Percentiles rank a stretch among this genome's conserved stretches.
Conservation (phyloP, 2,329 filamentous ascomycete genomes). For the Fusarium nygamai region DNA sequence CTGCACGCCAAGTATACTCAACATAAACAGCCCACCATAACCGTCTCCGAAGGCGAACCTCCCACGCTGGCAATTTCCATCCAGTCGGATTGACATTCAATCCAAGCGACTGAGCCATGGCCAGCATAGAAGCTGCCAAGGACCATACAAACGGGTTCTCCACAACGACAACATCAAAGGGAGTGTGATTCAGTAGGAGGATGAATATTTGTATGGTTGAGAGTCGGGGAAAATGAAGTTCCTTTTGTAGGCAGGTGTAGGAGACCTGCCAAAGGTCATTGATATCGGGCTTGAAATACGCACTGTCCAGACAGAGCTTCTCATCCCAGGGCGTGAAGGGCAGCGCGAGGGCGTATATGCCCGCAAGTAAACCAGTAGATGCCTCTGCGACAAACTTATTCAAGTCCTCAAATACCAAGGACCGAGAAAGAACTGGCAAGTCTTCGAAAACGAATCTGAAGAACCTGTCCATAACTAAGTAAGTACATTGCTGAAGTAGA, state of each 20-base stretch:
- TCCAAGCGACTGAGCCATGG: not conserved
- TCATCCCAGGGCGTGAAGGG: constrained; percentile 7
- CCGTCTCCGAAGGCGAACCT: not conserved
- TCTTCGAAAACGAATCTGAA: constrained; percentile 1
- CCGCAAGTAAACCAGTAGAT: not conserved
- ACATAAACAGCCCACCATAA: constrained; percentile 5
- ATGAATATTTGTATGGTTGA: not conserved
- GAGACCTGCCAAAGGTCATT: not conserved
- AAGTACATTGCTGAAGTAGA: fast-evolving
- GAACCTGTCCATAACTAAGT: not conserved
- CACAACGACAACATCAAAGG: not conserved
- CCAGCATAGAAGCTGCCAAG: not conserved
- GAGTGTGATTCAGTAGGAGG: not conserved
- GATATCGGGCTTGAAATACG: not conserved
- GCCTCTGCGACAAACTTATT: not conserved
- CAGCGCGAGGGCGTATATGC: not conserved
- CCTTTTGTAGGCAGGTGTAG: not conserved
- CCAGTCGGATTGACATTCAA: not conserved
- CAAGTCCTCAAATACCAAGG: not conserved
- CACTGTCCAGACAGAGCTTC: constrained; percentile 4
- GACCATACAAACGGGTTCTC: not conserved
- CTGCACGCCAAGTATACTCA: constrained; percentile 1
- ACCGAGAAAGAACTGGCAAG: not conserved
- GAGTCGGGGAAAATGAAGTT: not conserved
- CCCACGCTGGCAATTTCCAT: not conserved